These are phyloP conservation scores for Septoria petroselini DNA, from an alignment of 2,329 filamentous ascomycete species.

Conservation along the genomic window DNA sequence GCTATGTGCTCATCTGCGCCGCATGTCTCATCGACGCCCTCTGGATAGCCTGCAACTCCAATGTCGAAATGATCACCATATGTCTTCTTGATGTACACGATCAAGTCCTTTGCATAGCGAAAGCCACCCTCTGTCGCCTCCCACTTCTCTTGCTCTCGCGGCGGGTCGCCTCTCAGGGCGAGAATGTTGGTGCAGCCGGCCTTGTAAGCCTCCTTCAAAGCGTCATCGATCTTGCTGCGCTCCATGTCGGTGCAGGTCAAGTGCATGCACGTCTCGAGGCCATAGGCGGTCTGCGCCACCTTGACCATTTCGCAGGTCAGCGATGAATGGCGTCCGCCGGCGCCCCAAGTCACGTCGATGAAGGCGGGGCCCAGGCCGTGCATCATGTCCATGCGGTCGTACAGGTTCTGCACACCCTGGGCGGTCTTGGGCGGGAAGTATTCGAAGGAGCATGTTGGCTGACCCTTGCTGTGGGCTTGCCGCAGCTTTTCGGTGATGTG, in stretches of 20 bases:
- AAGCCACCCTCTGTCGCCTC: constrained; percentile 77
- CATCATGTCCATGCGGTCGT: constrained; percentile 99
- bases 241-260: constrained; percentile 99
- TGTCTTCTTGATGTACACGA: constrained; percentile 72
- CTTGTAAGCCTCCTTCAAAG: constrained; percentile 83
- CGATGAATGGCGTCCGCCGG: constrained; percentile 84
- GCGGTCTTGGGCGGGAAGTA: constrained; percentile 98
- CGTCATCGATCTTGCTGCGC: constrained; percentile 82
- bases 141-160: constrained; percentile 91
- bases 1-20: constrained; percentile 81
- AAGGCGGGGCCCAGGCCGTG: constrained; percentile 89
- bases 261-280: constrained; percentile 98
- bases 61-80: constrained; percentile 95
- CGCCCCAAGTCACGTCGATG: constrained; percentile 98
- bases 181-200: constrained; percentile 97
- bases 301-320: constrained; percentile 97
- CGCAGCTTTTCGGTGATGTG: constrained; percentile 91
- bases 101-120: constrained; percentile 86
- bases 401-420: constrained; percentile 96
- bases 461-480: constrained; percentile 72
- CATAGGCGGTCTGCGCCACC: constrained; percentile 90
- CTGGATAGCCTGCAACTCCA: constrained; percentile 92
- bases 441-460: constrained; percentile 95
- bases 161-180: constrained; percentile 87
- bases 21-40: constrained; percentile 90